phyloP scores from a whole-genome alignment of 2,329 filamentous ascomycete genomes.

The Colletotrichum falcatum region DNA sequence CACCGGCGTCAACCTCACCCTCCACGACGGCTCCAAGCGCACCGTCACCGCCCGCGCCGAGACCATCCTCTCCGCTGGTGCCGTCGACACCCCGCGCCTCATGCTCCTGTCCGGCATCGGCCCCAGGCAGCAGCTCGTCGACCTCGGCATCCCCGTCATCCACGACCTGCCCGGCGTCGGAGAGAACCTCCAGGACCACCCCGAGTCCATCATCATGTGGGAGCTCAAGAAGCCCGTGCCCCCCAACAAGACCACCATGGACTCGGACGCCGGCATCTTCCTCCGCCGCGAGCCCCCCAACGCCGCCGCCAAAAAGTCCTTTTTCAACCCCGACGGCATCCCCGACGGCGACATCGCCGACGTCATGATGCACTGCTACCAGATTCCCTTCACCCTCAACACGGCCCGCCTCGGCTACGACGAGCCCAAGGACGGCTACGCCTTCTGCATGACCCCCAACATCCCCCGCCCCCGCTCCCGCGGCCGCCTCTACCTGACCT shows the following conservation, averaged over 20 bases:
- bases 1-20: constrained; percentile 77
- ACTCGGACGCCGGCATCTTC: constrained; percentile 91
- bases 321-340: constrained; percentile 61
- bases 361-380: constrained; percentile 97
- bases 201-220: constrained; percentile 73
- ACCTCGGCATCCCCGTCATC: constrained; percentile 67
- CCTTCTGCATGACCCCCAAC: constrained; percentile 95
- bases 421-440: constrained; percentile 74
- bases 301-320: constrained; percentile 66
- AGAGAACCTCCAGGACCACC: constrained; percentile 70
- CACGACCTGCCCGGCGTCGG: constrained; percentile 70
- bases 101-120: constrained; percentile 70
- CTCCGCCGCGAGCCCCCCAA: constrained; percentile 80
- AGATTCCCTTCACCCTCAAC: constrained; percentile 92
- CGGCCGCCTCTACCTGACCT: constrained; percentile 82
- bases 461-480: constrained; percentile 85
- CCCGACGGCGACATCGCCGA: constrained; percentile 82
- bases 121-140: constrained; percentile 63
- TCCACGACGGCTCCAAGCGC: constrained; percentile 64
- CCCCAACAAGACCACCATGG: constrained; percentile 87
- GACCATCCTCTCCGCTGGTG: constrained; percentile 83
- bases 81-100: constrained; percentile 82
- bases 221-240: constrained; percentile 82
- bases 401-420: constrained; percentile 82
- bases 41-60: constrained; percentile 69